Evolutionary conservation across 345 rosid genomes (phyloP), one percentile per base, ranked within the genome.

Genomic region (Lepidium africanum): DNA sequence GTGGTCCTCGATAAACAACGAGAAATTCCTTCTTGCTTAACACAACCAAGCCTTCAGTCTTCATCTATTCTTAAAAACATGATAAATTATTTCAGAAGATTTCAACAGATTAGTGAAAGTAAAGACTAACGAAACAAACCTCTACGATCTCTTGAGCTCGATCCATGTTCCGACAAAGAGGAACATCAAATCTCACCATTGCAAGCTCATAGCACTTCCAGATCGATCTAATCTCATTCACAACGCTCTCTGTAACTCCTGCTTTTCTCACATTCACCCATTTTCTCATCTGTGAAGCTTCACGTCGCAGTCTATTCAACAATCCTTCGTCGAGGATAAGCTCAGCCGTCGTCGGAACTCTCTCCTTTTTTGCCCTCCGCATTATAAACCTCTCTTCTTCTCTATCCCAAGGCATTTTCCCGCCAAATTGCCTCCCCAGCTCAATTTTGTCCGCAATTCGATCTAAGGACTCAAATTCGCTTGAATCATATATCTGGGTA

Each of bases 221-320:
- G 33, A 65, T 63, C 52, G 37, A 63, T 62, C 69, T 76, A 68
- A 91, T 83, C 73, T 87, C 84, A 51, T 81, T 79, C 52, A 91
- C 85, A 40, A 88, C 86, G 16, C 62, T 55, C 67, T 82, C 77
- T 15, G 96, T 86, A 36, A 91, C 93, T 56, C 97, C 97, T 32
- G 90, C 88, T 83, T 88, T 91, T 78, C 74, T 83, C 68, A 88
- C 97, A 81, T 86, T 91, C 60, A 88, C 85, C 97, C 96, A 91
- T 54, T 81, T 79, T 80, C 83, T 84, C 85, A 91, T 77, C 77
- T 61, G 78, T 17, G 58, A 52, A 61, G 86, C 97, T 60, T 84
- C 87, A 33, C 16, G 57, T 78, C 91, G 84, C 81, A 91, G 76
- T 70, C 81, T 87, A 71, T 35, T 71, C 55, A 88, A 77, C 79